Conservation (phyloP, 129 eudicot genomes). For the Apium graveolens region DNA sequence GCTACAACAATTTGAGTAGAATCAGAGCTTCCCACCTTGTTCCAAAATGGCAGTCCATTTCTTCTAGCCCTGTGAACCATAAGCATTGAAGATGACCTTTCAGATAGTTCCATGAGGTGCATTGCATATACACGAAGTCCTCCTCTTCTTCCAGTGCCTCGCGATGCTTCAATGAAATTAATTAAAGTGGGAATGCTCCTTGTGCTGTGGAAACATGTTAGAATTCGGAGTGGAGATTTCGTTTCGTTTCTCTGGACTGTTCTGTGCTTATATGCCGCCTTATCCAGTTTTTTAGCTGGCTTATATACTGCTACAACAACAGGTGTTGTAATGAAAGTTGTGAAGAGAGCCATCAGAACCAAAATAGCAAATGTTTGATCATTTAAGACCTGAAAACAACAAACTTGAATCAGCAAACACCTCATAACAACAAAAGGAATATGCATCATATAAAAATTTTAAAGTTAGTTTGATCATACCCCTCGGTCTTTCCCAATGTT, state of each 20-base stretch:
- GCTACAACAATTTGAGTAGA: constrained; percentile 61
- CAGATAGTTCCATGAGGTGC: constrained; percentile 91
- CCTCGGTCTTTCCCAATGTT: constrained; percentile 88
- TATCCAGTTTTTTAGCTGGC: constrained; percentile 46
- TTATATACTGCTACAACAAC: constrained; percentile 60
- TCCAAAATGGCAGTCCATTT: constrained; percentile 83
- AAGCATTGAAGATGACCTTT: constrained; percentile 70
- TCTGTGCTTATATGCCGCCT: constrained; percentile 43
- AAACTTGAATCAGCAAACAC: background rate
- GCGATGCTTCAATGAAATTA: constrained; percentile 68
- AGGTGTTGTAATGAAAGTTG: constrained; percentile 86
- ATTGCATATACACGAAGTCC: constrained; percentile 70
- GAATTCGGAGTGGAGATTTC: constrained; percentile 45
- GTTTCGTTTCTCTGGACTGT: constrained; percentile 42
- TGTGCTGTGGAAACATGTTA: constrained; percentile 60
- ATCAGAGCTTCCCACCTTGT: constrained; percentile 32
- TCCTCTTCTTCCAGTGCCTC: constrained; percentile 58
- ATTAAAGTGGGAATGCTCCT: constrained; percentile 62
- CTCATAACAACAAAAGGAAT: background rate
- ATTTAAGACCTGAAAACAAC: constrained; percentile 48
- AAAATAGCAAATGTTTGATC: constrained; percentile 80
- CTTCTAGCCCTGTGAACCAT: constrained; percentile 77
- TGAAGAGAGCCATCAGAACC: constrained; percentile 79
- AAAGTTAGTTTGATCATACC: constrained; percentile 23
- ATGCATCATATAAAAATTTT: background rate